Percentiles rank a stretch among this genome's conserved stretches.
Conservation (phyloP, 331 rosid species). For the Phaseolus coccineus region DNA sequence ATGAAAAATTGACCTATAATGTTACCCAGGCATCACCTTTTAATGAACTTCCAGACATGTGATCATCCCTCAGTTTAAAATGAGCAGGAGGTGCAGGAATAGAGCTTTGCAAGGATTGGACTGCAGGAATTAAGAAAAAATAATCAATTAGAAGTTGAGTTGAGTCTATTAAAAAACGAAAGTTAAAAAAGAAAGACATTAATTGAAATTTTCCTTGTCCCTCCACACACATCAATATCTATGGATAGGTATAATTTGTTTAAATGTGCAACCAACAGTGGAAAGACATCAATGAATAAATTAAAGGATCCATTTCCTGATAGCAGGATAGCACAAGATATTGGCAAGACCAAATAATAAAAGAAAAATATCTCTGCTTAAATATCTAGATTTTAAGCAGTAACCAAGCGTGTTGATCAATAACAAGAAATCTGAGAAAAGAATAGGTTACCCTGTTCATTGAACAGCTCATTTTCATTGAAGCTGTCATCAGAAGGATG, state of each 20-base stretch:
- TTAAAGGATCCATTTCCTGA: slow-evolving; percentile 20
- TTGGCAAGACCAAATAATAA: slow-evolving; percentile 4
- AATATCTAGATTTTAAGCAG: background rate
- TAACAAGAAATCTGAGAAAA: slow-evolving; percentile 38
- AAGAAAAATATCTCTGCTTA: slow-evolving; percentile 9
- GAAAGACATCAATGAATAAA: slow-evolving; percentile 3
- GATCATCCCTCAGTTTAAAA: slow-evolving; percentile 89
- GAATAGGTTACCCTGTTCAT: slow-evolving; percentile 73
- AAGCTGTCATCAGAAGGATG: slow-evolving; percentile 84
- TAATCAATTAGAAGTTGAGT: slow-evolving; percentile 33
- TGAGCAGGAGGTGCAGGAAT: slow-evolving; percentile 97
- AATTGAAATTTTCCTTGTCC: slow-evolving; percentile 4
- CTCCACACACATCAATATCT: slow-evolving; percentile 14
- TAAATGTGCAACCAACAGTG: slow-evolving; percentile 22
- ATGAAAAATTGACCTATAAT: slow-evolving; percentile 17
- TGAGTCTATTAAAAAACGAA: slow-evolving; percentile 13
- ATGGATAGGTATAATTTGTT: slow-evolving; percentile 23
- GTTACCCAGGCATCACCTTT: slow-evolving; percentile 66
- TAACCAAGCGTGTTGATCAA: slow-evolving; percentile 13
- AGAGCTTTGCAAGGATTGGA: slow-evolving; percentile 83
- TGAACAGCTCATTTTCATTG: slow-evolving; percentile 83
- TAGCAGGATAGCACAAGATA: slow-evolving; percentile 20
- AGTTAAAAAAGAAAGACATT: slow-evolving; percentile 4
- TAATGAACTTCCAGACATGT: slow-evolving; percentile 92
- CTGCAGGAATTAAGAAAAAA: slow-evolving; percentile 58